These are phyloP conservation scores for Lumnitzera littorea DNA, from an alignment of 345 rosid species.

Conservation along the genomic window DNA sequence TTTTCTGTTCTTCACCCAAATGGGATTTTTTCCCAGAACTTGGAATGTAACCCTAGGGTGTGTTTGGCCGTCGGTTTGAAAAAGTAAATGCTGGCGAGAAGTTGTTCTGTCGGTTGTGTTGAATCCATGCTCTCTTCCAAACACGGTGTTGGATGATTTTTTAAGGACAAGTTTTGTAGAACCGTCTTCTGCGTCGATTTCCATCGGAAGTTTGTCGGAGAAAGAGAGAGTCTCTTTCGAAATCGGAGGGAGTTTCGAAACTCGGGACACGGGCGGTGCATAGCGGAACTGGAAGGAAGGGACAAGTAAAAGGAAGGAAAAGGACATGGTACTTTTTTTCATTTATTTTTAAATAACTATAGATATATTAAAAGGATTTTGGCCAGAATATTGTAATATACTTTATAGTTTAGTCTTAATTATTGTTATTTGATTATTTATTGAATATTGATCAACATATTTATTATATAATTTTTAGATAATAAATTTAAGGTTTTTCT, in stretches of 20 bases:
- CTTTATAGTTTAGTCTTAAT: no score
- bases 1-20: conserved; percentile 41
- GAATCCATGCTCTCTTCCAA: conserved; percentile 64
- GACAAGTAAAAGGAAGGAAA: neutral
- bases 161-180: conserved; percentile 24
- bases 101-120: conserved; percentile 39
- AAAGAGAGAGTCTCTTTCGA: neutral
- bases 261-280: no score
- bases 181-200: conserved; percentile 65
- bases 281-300: no score
- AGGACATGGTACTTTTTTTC: neutral
- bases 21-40: conserved; percentile 65
- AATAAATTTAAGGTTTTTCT: no score
- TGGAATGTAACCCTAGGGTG: conserved; percentile 38
- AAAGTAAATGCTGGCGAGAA: conserved; percentile 54
- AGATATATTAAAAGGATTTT: no score
- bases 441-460: no score
- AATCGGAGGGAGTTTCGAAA: neutral
- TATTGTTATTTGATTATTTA: no score
- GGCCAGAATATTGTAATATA: no score
- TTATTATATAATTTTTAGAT: no score
- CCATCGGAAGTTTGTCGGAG: conserved; percentile 27
- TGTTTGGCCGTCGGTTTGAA: conserved; percentile 15
- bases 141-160: conserved; percentile 14
- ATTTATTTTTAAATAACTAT: no score